Conservation (phyloP, 225 moss, liverwort and hornwort genomes). For the Climacium dendroides region DNA sequence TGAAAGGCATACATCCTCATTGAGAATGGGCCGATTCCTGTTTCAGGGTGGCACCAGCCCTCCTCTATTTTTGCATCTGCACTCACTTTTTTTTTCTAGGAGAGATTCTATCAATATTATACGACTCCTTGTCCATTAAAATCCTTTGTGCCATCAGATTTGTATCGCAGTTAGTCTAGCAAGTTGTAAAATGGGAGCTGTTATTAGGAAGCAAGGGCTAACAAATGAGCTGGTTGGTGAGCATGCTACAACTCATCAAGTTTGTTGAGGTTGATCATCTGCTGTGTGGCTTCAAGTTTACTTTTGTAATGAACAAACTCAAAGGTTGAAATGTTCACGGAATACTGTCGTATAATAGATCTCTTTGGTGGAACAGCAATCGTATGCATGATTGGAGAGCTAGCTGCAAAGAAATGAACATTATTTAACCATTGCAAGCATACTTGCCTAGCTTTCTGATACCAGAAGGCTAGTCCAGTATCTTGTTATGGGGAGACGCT, state of each 20-base stretch:
- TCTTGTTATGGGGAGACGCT: too few species aligned
- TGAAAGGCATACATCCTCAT: slow-evolving; percentile 12
- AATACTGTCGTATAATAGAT: too few species aligned
- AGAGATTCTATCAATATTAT: neutral
- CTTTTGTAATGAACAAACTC: neutral
- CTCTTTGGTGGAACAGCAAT: neutral
- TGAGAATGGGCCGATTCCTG: neutral
- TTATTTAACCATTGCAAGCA: neutral
- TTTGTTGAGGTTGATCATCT: neutral
- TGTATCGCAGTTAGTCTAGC: neutral
- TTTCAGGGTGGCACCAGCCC: neutral
- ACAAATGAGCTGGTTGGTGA: neutral
- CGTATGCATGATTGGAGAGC: neutral
- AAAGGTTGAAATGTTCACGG: too few species aligned
- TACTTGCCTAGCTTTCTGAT: too few species aligned
- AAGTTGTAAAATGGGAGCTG: neutral
- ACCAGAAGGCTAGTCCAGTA: neutral
- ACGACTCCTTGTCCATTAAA: neutral
- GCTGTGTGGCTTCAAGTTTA: neutral
- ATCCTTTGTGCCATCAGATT: neutral
- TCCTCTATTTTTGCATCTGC: neutral
- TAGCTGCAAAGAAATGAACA: neutral
- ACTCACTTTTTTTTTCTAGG: too few species aligned
- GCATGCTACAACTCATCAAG: neutral
- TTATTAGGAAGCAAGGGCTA: neutral